Percentiles rank a stretch among this genome's conserved stretches.
These are phyloP conservation scores for Sugiyamaella floridensis DNA, from an alignment of 805 yeast genomes.

Conservation along the genomic window DNA sequence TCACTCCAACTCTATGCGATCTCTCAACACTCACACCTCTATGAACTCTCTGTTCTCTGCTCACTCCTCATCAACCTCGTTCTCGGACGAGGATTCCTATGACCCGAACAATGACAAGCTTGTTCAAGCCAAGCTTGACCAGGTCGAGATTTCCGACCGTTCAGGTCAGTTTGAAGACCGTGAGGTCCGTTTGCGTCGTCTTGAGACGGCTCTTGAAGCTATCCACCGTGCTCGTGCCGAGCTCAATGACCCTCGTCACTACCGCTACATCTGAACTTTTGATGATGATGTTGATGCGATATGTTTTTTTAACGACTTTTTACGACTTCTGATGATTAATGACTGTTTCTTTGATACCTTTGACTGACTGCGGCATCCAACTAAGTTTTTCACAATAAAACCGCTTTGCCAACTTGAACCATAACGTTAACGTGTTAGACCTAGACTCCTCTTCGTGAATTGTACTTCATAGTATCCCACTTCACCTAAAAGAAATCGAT, in stretches of 20 bases:
- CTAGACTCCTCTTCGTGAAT: too few relatives aligned
- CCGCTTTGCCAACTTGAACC: too few relatives aligned
- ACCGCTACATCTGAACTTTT: conserved; percentile 11
- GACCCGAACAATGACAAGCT: background rate
- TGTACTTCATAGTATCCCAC: too few relatives aligned
- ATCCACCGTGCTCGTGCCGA: conserved; percentile 18
- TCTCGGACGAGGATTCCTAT: background rate
- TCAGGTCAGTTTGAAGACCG: conserved; percentile 1
- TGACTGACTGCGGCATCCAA: background rate
- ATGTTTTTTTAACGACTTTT: too few relatives aligned
- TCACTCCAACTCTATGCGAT: background rate
- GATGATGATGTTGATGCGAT: background rate
- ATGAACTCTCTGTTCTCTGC: background rate
- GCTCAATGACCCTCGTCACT: conserved; percentile 15
- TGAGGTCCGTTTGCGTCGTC: conserved; percentile 12
- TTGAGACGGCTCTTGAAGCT: conserved; percentile 20
- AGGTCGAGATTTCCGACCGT: conserved; percentile 6
- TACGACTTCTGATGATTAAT: background rate
- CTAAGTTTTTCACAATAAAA: too few relatives aligned
- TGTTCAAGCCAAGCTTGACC: background rate
- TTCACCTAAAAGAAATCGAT: too few relatives aligned
- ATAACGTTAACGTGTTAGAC: too few relatives aligned
- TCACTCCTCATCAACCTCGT: background rate
- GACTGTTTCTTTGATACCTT: background rate
- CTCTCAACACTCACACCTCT: background rate